These are phyloP conservation scores for Nematocida parisii DNA, from an alignment of 371 early-diverging fungal genomes.

Conservation along the genomic window DNA sequence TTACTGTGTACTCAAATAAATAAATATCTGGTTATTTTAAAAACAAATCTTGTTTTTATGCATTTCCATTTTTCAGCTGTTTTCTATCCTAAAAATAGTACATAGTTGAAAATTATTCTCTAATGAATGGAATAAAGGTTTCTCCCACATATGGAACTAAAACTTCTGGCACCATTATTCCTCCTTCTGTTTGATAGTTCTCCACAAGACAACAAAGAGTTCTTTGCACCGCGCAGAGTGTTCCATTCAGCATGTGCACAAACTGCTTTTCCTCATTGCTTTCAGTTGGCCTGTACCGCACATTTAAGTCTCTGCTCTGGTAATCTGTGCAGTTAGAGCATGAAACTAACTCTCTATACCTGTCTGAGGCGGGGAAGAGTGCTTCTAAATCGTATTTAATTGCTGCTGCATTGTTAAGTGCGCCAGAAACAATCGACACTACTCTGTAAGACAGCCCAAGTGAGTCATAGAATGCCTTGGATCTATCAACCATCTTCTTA, in stretches of 20 bases:
- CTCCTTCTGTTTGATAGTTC: slow-evolving; percentile 85
- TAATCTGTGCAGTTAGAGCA: slow-evolving; percentile 99
- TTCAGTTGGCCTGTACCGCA: slow-evolving; percentile 91
- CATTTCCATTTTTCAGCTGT: neutral
- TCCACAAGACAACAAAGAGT: slow-evolving; percentile 94
- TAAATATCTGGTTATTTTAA: neutral
- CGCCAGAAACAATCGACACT: slow-evolving; percentile 90
- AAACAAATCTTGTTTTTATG: neutral
- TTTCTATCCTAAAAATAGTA: neutral
- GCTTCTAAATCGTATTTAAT: slow-evolving; percentile 99
- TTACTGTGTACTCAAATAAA: neutral
- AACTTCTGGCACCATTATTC: slow-evolving; percentile 72
- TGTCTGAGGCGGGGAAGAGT: slow-evolving; percentile 88
- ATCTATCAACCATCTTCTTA: slow-evolving; percentile 85
- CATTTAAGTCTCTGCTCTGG: slow-evolving; percentile 87
- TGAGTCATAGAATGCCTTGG: slow-evolving; percentile 91
- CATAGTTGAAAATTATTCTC: neutral
- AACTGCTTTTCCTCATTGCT: slow-evolving; percentile 76
- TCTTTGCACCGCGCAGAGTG: slow-evolving; percentile 92
- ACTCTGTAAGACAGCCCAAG: slow-evolving; percentile 83
- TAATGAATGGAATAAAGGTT: slow-evolving; percentile 39
- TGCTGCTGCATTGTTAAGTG: slow-evolving; percentile 96
- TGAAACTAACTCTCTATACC: slow-evolving; percentile 94
- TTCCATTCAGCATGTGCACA: slow-evolving; percentile 96
- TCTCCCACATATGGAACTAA: slow-evolving; percentile 64